A percentile compares a stretch with the other conserved stretches of the same genome.
Evolutionary conservation across 345 rosid species (phyloP).

Genomic region (Lepidium africanum): DNA sequence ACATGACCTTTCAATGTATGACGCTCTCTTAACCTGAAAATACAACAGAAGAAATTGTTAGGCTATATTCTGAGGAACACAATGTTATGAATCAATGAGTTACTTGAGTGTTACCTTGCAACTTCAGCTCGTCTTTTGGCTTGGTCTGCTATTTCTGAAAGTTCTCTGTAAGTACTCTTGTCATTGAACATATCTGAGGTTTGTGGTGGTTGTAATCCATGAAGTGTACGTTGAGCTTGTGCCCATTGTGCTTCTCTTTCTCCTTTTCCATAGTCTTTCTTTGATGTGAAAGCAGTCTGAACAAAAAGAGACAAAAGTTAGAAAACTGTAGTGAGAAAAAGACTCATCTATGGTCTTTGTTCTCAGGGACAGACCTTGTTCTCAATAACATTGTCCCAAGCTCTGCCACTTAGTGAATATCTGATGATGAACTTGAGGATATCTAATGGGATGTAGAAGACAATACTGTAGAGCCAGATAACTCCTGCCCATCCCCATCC

Average conservation of each 20-base stretch:
- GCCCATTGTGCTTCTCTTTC: slow-evolving; percentile 96
- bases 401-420: slow-evolving; percentile 67
- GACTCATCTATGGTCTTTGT: background rate
- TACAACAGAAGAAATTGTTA: background rate
- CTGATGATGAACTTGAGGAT: slow-evolving; percentile 63
- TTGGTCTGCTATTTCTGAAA: slow-evolving; percentile 83
- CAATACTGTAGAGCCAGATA: slow-evolving; percentile 77
- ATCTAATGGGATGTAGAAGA: slow-evolving; percentile 72
- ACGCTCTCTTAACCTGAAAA: slow-evolving; percentile 71
- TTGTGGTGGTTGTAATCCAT: slow-evolving; percentile 59
- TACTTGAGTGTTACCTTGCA: slow-evolving; percentile 47
- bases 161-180: slow-evolving; percentile 55
- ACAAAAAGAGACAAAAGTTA: slow-evolving; percentile 3
- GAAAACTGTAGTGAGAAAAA: background rate
- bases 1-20: slow-evolving; percentile 90
- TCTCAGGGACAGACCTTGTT: slow-evolving; percentile 40
- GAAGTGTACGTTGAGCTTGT: slow-evolving; percentile 74
- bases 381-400: slow-evolving; percentile 74
- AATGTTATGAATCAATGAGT: background rate
- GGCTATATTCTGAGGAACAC: background rate
- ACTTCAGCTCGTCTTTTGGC: slow-evolving; percentile 91
- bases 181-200: slow-evolving; percentile 41
- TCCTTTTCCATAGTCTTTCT: slow-evolving; percentile 77
- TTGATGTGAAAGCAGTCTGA: slow-evolving; percentile 89
- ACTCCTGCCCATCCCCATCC: slow-evolving; percentile 99